Conservation (phyloP, 139 green algal genomes). For the Pseudopediastrum boryanum region DNA sequence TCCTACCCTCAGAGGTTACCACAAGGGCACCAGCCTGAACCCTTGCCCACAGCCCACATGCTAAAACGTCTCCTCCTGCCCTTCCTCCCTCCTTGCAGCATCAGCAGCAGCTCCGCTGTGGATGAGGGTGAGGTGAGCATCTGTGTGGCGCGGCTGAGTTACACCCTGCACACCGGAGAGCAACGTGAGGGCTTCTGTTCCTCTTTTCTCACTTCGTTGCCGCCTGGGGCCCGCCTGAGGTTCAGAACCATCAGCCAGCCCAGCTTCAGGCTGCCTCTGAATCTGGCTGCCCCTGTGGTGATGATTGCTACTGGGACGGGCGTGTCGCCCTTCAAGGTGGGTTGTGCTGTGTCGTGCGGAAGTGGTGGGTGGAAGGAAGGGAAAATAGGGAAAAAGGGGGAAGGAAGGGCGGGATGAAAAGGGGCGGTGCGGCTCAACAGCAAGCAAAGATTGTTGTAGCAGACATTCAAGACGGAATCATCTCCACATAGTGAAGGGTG, state of each 20-base stretch:
- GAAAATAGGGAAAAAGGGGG: no score
- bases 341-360: no score
- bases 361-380: no score
- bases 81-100: slow-evolving; percentile 12
- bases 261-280: slow-evolving; percentile 44
- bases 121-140: not conserved
- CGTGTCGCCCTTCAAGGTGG: slow-evolving; percentile 45
- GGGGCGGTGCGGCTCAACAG: no score
- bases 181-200: slow-evolving; percentile 29
- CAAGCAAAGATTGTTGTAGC: no score
- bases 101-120: not conserved
- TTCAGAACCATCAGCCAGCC: slow-evolving; percentile 25
- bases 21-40: no score
- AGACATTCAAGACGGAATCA: no score
- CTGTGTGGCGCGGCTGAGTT: slow-evolving; percentile 17
- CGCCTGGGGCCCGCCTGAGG: not conserved
- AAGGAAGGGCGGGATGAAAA: no score
- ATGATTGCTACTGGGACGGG: slow-evolving; percentile 53
- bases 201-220: slow-evolving; percentile 3
- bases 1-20: no score
- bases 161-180: slow-evolving; percentile 18
- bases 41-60: no score
- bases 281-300: slow-evolving; percentile 32
- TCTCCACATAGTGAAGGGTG: no score
- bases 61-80: no score